Evolutionary conservation across 495 filamentous ascomycete species (phyloP).

Genomic region (Hyaloscypha hepaticicola): DNA sequence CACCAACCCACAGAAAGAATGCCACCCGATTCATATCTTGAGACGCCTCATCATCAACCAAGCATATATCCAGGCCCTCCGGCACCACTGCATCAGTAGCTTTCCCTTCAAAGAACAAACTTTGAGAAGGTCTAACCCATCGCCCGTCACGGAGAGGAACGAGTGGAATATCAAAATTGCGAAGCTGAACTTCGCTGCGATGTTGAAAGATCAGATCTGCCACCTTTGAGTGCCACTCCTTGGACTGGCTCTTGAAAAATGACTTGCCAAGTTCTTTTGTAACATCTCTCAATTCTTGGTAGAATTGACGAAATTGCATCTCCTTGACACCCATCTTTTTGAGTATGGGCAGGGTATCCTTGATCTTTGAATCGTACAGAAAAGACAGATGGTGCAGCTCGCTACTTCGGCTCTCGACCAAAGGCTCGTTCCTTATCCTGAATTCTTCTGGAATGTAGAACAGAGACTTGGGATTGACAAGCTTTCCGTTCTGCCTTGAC

Average conservation of each 20-base stretch:
- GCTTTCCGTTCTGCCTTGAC: not conserved
- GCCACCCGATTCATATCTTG: not conserved
- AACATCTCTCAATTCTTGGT: not conserved
- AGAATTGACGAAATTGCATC: not conserved
- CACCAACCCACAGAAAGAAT: not conserved
- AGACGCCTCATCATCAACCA: not conserved
- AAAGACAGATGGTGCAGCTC: not conserved
- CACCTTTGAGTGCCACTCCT: not conserved
- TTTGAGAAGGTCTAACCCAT: not conserved
- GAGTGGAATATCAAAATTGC: not conserved
- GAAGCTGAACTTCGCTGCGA: not conserved
- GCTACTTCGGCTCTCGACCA: not conserved
- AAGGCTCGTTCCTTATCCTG: not conserved
- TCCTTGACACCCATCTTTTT: not conserved
- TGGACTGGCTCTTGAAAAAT: not conserved
- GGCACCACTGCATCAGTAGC: not conserved
- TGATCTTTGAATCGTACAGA: not conserved
- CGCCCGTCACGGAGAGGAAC: not conserved
- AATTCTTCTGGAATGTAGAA: not conserved
- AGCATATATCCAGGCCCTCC: not conserved
- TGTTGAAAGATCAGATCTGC: not conserved
- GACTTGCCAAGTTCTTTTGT: not conserved
- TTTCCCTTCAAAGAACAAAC: not conserved
- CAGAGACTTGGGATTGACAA: not conserved
- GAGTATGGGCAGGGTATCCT: not conserved